Percentiles rank a stretch among this genome's conserved stretches.
Evolutionary conservation across 2,329 filamentous ascomycete species (phyloP).

Genomic region (Fusarium falciforme): DNA sequence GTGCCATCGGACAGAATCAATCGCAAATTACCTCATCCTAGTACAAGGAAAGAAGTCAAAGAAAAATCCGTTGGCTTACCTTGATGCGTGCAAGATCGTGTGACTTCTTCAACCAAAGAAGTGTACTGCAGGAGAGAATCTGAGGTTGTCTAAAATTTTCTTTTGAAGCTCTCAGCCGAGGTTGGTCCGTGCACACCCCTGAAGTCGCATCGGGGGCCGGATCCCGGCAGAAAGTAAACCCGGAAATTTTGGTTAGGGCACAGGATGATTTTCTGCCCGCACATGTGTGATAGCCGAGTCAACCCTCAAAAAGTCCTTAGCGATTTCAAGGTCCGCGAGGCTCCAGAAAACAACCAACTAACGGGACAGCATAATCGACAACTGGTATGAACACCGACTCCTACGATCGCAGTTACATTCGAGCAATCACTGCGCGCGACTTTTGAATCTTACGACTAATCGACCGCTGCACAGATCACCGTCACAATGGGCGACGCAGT

Average conservation of each 20-base stretch:
- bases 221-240: slow-evolving; percentile 46
- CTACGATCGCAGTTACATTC: slow-evolving; percentile 42
- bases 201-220: neutral
- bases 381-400: slow-evolving; percentile 52
- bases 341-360: slow-evolving; percentile 53
- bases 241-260: slow-evolving; percentile 56
- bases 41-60: slow-evolving; percentile 16
- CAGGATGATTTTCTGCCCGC: slow-evolving; percentile 54
- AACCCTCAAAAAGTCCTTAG: slow-evolving; percentile 55
- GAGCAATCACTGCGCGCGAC: slow-evolving; percentile 40
- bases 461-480: slow-evolving; percentile 60
- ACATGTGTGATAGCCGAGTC: slow-evolving; percentile 52
- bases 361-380: slow-evolving; percentile 54
- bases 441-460: slow-evolving; percentile 49
- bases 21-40: slow-evolving; percentile 99
- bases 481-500: slow-evolving; percentile 85
- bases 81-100: slow-evolving; percentile 23
- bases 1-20: slow-evolving; percentile 88
- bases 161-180: slow-evolving; percentile 42
- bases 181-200: slow-evolving; percentile 35
- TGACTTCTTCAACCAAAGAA: slow-evolving; percentile 37
- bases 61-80: slow-evolving; percentile 43
- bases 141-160: slow-evolving; percentile 32
- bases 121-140: neutral
- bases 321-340: slow-evolving; percentile 51